These are phyloP conservation scores for Brassica hybrid DNA, from an alignment of 441 rosid genomes.

Conservation along the genomic window DNA sequence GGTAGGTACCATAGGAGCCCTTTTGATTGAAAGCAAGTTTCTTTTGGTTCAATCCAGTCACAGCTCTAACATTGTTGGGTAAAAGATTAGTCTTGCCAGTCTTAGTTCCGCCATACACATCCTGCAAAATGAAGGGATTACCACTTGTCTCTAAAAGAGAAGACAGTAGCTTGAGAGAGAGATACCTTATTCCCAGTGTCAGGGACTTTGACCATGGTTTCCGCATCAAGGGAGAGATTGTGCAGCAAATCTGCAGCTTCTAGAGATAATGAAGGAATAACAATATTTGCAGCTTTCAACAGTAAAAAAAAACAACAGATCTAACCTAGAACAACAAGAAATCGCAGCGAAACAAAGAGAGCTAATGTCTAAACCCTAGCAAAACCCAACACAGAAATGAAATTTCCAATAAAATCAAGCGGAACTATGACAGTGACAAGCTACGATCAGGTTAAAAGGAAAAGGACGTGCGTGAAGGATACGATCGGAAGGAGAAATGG, in stretches of 20 bases:
- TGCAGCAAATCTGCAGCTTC: slow-evolving; percentile 59
- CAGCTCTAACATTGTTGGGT: slow-evolving; percentile 10
- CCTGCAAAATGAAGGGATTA: slow-evolving; percentile 12
- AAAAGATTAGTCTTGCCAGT: neutral
- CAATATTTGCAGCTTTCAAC: neutral
- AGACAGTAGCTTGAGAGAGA: neutral
- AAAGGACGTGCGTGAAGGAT: slow-evolving; percentile 9
- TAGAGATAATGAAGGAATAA: slow-evolving; percentile 31
- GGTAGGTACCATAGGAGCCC: slow-evolving; percentile 47
- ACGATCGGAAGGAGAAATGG: slow-evolving; percentile 27
- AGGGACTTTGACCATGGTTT: slow-evolving; percentile 38
- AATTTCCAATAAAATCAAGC: neutral
- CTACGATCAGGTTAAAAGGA: neutral
- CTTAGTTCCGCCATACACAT: slow-evolving; percentile 19
- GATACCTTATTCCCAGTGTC: slow-evolving; percentile 48
- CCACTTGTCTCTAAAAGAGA: neutral
- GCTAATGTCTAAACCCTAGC: neutral
- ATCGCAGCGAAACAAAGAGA: too few relatives aligned
- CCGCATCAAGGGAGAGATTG: slow-evolving; percentile 48
- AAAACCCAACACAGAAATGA: neutral
- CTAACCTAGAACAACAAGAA: too few relatives aligned
- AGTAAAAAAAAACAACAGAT: neutral
- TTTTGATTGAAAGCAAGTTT: slow-evolving; percentile 51
- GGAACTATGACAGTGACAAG: neutral
- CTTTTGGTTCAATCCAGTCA: slow-evolving; percentile 18